Evolutionary conservation across 768 basidiomycete species (phyloP), one percentile per base, ranked within the genome.

Genomic region (Lactarius deliciosus): DNA sequence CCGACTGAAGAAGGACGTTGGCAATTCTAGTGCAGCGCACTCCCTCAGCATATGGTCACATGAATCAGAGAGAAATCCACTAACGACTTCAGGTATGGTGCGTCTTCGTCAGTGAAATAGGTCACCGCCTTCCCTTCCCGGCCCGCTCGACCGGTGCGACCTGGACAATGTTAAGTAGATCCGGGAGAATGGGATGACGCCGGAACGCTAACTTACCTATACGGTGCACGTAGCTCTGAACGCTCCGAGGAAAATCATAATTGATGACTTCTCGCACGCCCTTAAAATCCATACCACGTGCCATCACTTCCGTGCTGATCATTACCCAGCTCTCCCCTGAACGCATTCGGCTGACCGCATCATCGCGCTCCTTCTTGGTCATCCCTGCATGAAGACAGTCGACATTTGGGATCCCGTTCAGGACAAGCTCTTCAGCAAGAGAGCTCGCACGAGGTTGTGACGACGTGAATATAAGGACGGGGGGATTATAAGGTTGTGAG

Each of bases 231-330:
- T 99, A 99, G 73, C 92, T 95, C 76, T 96, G 94, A 2, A 96
- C 90, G 63, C 87, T 96, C 45, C 90, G 94, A 3, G 97, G 97
- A 77, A 98, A 98, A 77, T 98, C 96, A 73, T 92, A 96, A 76
- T 98, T 99, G 74, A 98, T 89, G 11, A 99, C 95, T 73, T 98
- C 92, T 65, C 88, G 82, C 60, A 96, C 86, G 11, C 96, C 95
- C 75, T 90, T 91, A 81, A 99, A 98, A 74, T 98, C 97, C 90
- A 99, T 95, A 3, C 97, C 97, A 71, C 97, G 85, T 28, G 94
- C 94, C 92, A 98, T 92, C 60, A 98, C 92, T 75, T 99, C 97
- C 28, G 97, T 99, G 70, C 90, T 92, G 56, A 99, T 85, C 85
- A 98, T 86, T 40, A 96, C 86, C 97, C 97, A 98, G 67, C 92